Evolutionary conservation across 73 alveolate genomes (phyloP).

Genomic region (Stentor coeruleus): DNA sequence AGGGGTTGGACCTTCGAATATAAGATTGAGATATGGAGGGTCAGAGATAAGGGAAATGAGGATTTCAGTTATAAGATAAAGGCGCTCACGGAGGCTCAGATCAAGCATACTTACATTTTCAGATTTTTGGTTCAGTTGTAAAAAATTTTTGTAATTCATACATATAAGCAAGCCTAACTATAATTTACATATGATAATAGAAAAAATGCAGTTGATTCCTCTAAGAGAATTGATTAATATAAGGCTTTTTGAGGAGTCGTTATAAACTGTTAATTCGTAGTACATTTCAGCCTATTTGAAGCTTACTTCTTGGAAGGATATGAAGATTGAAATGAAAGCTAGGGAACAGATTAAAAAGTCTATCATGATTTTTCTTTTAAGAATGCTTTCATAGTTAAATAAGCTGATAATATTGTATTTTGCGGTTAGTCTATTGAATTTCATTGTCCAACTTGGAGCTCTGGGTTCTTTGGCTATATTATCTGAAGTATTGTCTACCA

Average conservation of each 20-base stretch:
- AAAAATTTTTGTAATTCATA: too few species aligned
- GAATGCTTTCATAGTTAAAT: neutral
- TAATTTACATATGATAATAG: neutral
- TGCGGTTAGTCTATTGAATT: neutral
- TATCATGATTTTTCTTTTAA: too few species aligned
- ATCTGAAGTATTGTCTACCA: too few species aligned
- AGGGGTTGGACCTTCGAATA: neutral
- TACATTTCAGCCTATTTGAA: neutral
- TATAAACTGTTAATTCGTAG: neutral
- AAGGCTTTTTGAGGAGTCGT: neutral
- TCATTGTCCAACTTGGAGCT: neutral
- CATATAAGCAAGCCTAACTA: neutral
- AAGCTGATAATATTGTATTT: neutral
- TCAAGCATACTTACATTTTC: neutral
- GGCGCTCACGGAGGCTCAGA: neutral
- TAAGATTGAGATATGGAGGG: neutral
- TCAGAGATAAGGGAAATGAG: neutral
- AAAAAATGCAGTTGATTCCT: neutral
- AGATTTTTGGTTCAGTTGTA: neutral
- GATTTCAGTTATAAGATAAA: neutral
- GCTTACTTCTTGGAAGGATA: neutral
- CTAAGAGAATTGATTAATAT: neutral
- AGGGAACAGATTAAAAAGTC: neutral
- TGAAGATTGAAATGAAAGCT: too few species aligned
- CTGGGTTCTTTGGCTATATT: too few species aligned